A percentile compares a stretch with the other conserved stretches of the same genome.
Conservation (phyloP, 208 protist genomes). For the Acanthamoeba castellanii region DNA sequence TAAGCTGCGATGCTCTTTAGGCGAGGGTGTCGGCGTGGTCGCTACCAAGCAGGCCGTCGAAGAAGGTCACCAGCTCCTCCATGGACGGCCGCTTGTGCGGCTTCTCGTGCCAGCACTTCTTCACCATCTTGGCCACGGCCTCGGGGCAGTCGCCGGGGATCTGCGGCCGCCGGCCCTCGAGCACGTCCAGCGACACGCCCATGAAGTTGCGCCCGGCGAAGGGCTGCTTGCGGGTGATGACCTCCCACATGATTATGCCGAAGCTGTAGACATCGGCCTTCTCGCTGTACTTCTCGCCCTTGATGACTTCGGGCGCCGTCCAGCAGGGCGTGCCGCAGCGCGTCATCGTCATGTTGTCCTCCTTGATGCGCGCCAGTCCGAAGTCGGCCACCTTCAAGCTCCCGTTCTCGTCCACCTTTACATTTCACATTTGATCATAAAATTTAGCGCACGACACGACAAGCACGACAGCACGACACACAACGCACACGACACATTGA, state of each 20-base stretch:
- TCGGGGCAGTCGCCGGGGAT: not conserved
- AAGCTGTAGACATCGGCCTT: conserved; percentile 83
- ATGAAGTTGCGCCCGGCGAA: conserved; percentile 28
- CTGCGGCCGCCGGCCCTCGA: not conserved
- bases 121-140: not conserved
- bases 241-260: not conserved
- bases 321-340: conserved; percentile 84
- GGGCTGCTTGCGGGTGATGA: not conserved
- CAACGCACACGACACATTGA: not conserved
- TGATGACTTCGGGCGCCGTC: conserved; percentile 81
- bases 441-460: too few species aligned
- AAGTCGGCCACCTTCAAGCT: conserved; percentile 85
- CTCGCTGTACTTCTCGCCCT: conserved; percentile 77
- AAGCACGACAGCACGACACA: too few species aligned
- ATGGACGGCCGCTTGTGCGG: not conserved
- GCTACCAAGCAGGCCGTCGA: not conserved
- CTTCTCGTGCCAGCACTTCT: not conserved
- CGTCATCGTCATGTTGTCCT: conserved; percentile 77
- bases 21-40: too few species aligned
- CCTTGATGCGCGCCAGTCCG: conserved; percentile 75
- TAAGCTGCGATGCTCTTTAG: too few species aligned
- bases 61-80: not conserved
- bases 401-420: conserved; percentile 74
- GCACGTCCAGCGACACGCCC: conserved; percentile 12
- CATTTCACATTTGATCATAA: too few species aligned